Percentiles rank a stretch among this genome's conserved stretches.
Conservation (phyloP, 805 yeast genomes). For the Tanozyma kutaoensis region DNA sequence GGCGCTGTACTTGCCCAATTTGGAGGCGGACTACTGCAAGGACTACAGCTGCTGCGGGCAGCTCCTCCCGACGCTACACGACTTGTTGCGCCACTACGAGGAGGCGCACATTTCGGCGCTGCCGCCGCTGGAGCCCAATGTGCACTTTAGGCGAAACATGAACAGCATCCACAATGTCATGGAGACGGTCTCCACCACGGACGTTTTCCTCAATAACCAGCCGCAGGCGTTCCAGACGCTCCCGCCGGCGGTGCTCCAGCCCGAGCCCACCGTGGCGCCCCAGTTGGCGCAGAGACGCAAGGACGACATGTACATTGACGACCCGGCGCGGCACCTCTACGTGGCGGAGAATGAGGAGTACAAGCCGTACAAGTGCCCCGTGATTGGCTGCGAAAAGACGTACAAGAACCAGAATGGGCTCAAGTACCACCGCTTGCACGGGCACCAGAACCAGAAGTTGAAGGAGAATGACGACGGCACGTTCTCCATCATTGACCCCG, state of each 20-base stretch:
- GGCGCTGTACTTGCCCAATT: constrained; percentile 76
- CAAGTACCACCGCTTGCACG: constrained; percentile 90
- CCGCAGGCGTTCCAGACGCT: background rate
- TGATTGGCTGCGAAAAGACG: constrained; percentile 93
- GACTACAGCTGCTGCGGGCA: constrained; percentile 96
- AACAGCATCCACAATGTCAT: constrained; percentile 44
- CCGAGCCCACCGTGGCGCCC: constrained; percentile 3
- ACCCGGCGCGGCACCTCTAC: constrained; percentile 89
- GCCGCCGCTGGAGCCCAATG: constrained; percentile 23
- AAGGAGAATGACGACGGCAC: constrained; percentile 90
- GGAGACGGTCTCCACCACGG: constrained; percentile 88
- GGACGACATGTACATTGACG: constrained; percentile 79
- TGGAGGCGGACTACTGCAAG: constrained; percentile 92
- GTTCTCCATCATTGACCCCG: constrained; percentile 85
- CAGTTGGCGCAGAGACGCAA: constrained; percentile 22
- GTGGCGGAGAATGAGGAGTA: constrained; percentile 87
- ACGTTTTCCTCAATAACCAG: constrained; percentile 55
- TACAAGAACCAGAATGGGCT: constrained; percentile 96
- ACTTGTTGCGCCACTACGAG: constrained; percentile 85
- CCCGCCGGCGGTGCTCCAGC: background rate
- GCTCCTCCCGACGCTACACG: constrained; percentile 84
- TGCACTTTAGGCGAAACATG: constrained; percentile 19
- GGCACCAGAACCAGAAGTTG: constrained; percentile 91
- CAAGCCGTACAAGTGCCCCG: constrained; percentile 95
- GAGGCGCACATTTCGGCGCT: constrained; percentile 76